phyloP scores from a whole-genome alignment of 2,329 filamentous ascomycete genomes.

The Colletotrichum tabaci region DNA sequence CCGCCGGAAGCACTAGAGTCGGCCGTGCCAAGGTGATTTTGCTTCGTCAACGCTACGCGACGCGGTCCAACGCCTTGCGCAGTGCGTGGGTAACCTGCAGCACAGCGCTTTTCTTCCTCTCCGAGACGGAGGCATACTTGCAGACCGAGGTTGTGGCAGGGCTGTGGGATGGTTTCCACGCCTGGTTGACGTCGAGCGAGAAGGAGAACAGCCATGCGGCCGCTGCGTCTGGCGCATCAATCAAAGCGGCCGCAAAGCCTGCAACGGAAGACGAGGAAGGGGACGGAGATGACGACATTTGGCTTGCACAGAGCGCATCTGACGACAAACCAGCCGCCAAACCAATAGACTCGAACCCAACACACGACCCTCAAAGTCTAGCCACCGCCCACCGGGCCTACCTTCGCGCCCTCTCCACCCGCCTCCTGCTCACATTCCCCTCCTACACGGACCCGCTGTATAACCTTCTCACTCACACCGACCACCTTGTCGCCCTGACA shows the following conservation, averaged over 20 bases:
- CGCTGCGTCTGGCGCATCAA: background rate
- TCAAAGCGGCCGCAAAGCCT: constrained; percentile 16
- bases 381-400: constrained; percentile 85
- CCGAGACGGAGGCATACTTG: constrained; percentile 88
- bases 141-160: constrained; percentile 90
- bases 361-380: constrained; percentile 87
- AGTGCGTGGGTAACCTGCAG: constrained; percentile 92
- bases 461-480: constrained; percentile 79
- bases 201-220: constrained; percentile 33
- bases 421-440: constrained; percentile 76
- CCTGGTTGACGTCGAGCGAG: constrained; percentile 75
- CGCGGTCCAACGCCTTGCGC: constrained; percentile 78
- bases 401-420: constrained; percentile 76
- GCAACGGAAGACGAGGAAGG: constrained; percentile 22
- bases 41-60: constrained; percentile 75
- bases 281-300: constrained; percentile 56
- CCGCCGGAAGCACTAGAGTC: constrained; percentile 71
- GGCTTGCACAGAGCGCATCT: constrained; percentile 51
- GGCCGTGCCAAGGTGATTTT: constrained; percentile 73
- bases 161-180: constrained; percentile 84
- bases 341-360: constrained; percentile 49
- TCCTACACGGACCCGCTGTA: constrained; percentile 77
- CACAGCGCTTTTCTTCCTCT: constrained; percentile 89
- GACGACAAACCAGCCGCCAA: constrained; percentile 38
- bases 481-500: constrained; percentile 84